These are phyloP conservation scores for Theobroma cacao DNA, from an alignment of 345 rosid genomes.

Conservation along the genomic window DNA sequence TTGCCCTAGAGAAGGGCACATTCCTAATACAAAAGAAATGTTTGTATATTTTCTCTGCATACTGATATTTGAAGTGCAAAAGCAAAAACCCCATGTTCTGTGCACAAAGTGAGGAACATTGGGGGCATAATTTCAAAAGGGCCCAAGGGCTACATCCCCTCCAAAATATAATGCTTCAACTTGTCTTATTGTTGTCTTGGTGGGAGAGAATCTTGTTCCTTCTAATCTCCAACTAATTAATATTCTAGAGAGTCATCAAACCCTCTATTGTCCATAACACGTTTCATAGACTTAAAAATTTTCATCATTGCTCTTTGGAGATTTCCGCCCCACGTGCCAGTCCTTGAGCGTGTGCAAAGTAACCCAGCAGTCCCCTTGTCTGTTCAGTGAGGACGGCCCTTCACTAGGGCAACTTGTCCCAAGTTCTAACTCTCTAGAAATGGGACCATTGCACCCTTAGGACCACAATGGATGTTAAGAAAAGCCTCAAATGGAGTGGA, in stretches of 20 bases:
- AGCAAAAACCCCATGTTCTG: conserved; percentile 30
- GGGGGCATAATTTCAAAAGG: conserved; percentile 23
- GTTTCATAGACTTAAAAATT: conserved; percentile 14
- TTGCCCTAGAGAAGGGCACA: background rate
- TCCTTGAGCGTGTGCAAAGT: conserved; percentile 6
- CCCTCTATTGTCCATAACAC: background rate
- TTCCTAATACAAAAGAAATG: background rate
- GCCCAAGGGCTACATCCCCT: conserved; percentile 17
- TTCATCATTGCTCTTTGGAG: background rate
- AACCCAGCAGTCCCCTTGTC: background rate
- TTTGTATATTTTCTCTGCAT: conserved; percentile 12
- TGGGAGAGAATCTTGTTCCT: conserved; percentile 17
- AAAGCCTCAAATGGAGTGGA: conserved; percentile 18
- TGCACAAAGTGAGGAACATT: conserved; percentile 44
- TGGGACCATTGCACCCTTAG: conserved; percentile 19
- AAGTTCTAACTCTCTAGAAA: background rate
- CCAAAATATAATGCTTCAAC: background rate
- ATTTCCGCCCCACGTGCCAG: conserved; percentile 11
- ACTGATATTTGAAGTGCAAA: conserved; percentile 18
- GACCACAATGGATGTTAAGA: conserved; percentile 23
- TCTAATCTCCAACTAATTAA: background rate
- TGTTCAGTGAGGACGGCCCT: conserved; percentile 6
- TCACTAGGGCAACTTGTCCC: conserved; percentile 18
- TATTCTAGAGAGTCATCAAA: background rate
- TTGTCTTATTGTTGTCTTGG: conserved; percentile 37